A percentile compares a stretch with the other conserved stretches of the same genome.
Evolutionary conservation across 1,139 yeast genomes (phyloP).

Genomic region (Nadsonia starkeyi-henricii): DNA sequence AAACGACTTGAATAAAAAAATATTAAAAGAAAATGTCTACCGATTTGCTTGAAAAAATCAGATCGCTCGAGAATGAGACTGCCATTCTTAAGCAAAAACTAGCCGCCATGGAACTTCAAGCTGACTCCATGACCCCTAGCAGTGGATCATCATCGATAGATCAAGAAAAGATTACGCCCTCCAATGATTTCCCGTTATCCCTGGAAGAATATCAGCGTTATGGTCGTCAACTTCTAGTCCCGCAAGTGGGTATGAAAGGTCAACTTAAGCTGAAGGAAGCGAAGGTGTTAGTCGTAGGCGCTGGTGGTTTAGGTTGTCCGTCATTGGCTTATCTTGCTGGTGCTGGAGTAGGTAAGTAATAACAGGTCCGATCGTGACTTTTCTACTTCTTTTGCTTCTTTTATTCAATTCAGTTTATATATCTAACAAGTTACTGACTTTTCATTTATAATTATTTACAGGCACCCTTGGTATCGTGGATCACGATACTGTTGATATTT

Average conservation of each 20-base stretch:
- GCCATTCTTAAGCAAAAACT: constrained; percentile 2
- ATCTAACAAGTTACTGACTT: neutral
- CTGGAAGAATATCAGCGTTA: constrained; percentile 67
- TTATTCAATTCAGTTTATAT: too few species aligned
- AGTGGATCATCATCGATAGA: neutral
- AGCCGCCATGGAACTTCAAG: neutral
- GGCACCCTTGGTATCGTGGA: constrained; percentile 67
- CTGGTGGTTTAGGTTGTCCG: constrained; percentile 96
- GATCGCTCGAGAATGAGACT: constrained; percentile 8
- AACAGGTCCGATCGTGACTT: neutral
- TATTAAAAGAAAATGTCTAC: too few species aligned
- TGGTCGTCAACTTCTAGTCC: constrained; percentile 93
- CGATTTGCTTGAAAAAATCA: constrained; percentile 4
- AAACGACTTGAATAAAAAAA: too few species aligned
- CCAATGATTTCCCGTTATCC: constrained; percentile 2
- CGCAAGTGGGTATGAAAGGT: constrained; percentile 46
- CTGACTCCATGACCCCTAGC: neutral
- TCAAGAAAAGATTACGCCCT: neutral
- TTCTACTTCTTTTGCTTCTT: neutral
- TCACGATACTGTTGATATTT: constrained; percentile 66
- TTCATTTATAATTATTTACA: neutral
- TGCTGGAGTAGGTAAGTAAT: constrained; percentile 57
- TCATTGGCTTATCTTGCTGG: constrained; percentile 75
- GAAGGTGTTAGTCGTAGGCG: constrained; percentile 70
- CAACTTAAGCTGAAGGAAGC: constrained; percentile 48